phyloP scores from a whole-genome alignment of 2,329 filamentous ascomycete species.

The Cyphellophora europaea region DNA sequence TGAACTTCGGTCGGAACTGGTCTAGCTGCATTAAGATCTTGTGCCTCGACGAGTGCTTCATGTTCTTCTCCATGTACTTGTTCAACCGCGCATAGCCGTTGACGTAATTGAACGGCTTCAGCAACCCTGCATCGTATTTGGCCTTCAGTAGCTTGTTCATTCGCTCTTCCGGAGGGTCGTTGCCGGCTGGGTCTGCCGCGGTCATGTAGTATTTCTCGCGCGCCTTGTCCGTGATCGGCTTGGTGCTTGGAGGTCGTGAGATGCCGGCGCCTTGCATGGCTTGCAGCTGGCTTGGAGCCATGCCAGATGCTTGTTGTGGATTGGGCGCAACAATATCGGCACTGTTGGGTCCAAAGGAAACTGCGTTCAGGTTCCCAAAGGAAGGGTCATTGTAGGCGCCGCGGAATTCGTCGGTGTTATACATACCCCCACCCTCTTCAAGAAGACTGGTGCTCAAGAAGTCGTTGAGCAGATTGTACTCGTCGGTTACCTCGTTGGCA shows the following conservation, averaged over 20 bases:
- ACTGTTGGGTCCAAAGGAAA: conserved; percentile 21
- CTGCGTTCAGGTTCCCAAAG: conserved; percentile 34
- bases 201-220: conserved; percentile 89
- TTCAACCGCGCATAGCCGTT: conserved; percentile 87
- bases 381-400: conserved; percentile 53
- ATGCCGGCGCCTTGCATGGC: conserved; percentile 42
- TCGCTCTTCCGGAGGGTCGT: conserved; percentile 78
- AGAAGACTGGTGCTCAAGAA: conserved; percentile 87
- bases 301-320: conserved; percentile 26
- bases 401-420: conserved; percentile 56
- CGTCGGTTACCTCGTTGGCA: conserved; percentile 86
- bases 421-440: conserved; percentile 60
- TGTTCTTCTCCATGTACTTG: conserved; percentile 83
- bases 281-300: conserved; percentile 28
- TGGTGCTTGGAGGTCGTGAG: conserved; percentile 50
- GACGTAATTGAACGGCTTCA: conserved; percentile 97
- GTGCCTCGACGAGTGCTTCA: conserved; percentile 71
- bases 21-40: conserved; percentile 88
- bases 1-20: conserved; percentile 88
- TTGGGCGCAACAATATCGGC: conserved; percentile 25
- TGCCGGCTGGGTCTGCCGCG: conserved; percentile 84
- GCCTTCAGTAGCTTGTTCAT: conserved; percentile 91
- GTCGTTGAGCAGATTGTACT: conserved; percentile 94
- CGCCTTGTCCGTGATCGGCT: conserved; percentile 54
- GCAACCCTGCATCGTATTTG: conserved; percentile 88